Conservation (phyloP, 495 filamentous ascomycete species). For the Lasiosphaeriaceae sp. region DNA sequence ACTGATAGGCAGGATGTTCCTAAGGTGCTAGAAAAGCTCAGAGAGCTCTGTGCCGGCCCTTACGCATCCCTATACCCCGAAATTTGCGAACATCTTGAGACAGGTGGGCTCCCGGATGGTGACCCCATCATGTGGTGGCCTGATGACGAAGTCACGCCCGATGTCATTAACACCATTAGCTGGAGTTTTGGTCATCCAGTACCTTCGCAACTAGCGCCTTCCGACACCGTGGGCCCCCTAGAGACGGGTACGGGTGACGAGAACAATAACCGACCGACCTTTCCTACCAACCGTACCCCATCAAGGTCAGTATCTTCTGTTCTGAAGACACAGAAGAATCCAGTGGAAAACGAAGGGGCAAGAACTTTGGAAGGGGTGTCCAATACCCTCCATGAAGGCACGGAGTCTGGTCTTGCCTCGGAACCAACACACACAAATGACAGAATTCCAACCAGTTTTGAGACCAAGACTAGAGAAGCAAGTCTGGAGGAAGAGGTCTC, state of each 20-base stretch:
- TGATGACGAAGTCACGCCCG: background rate
- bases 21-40: conserved; percentile 16
- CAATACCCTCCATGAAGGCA: too few relatives aligned
- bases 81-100: conserved; percentile 13
- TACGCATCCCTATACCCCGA: conserved; percentile 13
- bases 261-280: too few relatives aligned
- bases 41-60: conserved; percentile 11
- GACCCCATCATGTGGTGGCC: conserved; percentile 4
- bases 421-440: background rate
- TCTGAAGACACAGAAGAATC: too few relatives aligned
- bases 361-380: too few relatives aligned
- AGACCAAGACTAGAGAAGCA: background rate
- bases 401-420: too few relatives aligned
- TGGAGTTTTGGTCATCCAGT: background rate
- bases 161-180: background rate
- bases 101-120: background rate
- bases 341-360: too few relatives aligned
- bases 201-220: background rate
- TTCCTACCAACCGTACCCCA: too few relatives aligned
- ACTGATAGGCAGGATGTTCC: conserved; percentile 13
- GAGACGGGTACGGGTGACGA: background rate
- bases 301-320: too few relatives aligned
- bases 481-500: background rate
- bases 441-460: background rate
- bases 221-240: background rate